Conservation (phyloP, 257 asterid species). For the Knoxia roxburghii region DNA sequence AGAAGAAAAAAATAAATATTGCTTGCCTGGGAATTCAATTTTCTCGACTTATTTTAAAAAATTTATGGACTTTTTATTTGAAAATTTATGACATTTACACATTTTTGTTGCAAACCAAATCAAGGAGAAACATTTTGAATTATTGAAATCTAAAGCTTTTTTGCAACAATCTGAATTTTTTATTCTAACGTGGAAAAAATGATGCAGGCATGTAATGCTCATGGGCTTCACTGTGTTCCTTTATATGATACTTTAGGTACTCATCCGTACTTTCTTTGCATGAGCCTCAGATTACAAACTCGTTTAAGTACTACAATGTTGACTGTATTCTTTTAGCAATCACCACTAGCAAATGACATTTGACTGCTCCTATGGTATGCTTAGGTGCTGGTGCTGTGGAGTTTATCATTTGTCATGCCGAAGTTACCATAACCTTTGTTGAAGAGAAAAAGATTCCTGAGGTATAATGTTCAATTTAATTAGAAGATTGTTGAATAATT, state of each 20-base stretch:
- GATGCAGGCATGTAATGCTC: constrained; percentile 97
- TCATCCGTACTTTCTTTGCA: constrained; percentile 15
- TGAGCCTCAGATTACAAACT: too few species aligned
- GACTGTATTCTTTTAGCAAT: background rate
- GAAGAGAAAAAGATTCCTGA: constrained; percentile 88
- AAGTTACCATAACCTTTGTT: constrained; percentile 73
- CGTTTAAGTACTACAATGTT: background rate
- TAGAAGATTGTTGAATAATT: background rate
- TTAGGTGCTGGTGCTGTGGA: constrained; percentile 96
- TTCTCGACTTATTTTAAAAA: background rate
- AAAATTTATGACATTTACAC: too few species aligned
- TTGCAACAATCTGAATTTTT: constrained; percentile 2
- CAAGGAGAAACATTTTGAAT: background rate
- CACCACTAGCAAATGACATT: background rate
- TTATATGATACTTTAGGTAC: constrained; percentile 91
- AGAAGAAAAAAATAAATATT: background rate
- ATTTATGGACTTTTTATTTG: background rate
- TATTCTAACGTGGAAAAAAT: constrained; percentile 20
- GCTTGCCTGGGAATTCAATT: background rate
- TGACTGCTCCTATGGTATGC: constrained; percentile 23
- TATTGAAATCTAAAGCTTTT: background rate
- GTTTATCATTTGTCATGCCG: constrained; percentile 93
- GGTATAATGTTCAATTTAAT: constrained; percentile 35
- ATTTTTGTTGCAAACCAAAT: background rate
- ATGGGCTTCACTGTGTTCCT: constrained; percentile 86